Evolutionary conservation across 108 stramenopile species (phyloP).

Genomic region (Pseudonitzschia multiseries): DNA sequence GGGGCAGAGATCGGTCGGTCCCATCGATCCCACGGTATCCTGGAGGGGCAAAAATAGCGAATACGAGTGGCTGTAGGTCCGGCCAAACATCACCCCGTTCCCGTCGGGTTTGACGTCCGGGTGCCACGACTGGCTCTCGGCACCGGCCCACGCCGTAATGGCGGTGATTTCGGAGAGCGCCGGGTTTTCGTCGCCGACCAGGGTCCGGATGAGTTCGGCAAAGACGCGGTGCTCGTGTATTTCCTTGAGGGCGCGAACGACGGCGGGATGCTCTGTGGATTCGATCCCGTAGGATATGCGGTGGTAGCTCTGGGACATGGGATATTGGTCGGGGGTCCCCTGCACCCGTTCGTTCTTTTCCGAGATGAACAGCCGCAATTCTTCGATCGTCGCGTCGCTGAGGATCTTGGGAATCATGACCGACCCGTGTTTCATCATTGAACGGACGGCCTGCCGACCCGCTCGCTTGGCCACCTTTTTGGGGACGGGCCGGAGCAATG

Average conservation of each 20-base stretch:
- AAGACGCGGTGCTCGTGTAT: conserved; percentile 40
- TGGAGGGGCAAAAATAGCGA: conserved; percentile 57
- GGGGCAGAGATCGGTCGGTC: conserved; percentile 59
- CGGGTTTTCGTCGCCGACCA: conserved; percentile 53
- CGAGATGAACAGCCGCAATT: conserved; percentile 41
- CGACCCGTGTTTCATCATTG: conserved; percentile 55
- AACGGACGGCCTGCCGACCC: conserved; percentile 21
- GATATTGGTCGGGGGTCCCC: conserved; percentile 37
- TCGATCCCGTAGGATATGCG: conserved; percentile 56
- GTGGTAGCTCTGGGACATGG: conserved; percentile 39
- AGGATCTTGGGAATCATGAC: conserved; percentile 41
- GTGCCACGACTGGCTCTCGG: conserved; percentile 50
- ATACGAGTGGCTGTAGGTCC: conserved; percentile 63
- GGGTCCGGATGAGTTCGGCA: conserved; percentile 22
- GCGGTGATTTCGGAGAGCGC: conserved; percentile 59
- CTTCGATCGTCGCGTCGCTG: conserved; percentile 18
- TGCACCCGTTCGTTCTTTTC: conserved; percentile 40
- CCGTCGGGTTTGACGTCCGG: conserved; percentile 60
- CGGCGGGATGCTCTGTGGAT: conserved; percentile 53
- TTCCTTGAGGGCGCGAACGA: conserved; percentile 42
- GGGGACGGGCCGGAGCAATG: neutral
- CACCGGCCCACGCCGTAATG: conserved; percentile 49
- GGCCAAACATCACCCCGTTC: conserved; percentile 50
- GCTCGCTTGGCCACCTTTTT: conserved; percentile 5
- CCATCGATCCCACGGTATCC: conserved; percentile 52